Conservation (phyloP, 1,139 yeast species). For the Taphrina sp. region DNA sequence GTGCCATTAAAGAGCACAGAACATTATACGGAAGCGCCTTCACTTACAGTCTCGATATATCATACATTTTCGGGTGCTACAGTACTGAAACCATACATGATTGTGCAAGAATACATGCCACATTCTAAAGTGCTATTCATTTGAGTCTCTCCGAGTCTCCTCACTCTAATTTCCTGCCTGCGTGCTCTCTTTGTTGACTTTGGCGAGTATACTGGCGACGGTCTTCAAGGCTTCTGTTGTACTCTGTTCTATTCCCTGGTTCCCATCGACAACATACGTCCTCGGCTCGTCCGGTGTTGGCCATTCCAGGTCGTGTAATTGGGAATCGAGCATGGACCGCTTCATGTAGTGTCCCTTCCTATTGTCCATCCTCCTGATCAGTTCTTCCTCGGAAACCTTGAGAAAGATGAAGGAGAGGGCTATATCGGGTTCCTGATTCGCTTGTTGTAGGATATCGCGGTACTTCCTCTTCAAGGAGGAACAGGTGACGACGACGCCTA, state of each 20-base stretch:
- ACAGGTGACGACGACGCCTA: slow-evolving; percentile 62
- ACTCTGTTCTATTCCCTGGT: slow-evolving; percentile 9
- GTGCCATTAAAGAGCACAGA: no score
- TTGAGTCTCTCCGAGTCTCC: no score
- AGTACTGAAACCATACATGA: no score
- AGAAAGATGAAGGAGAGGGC: slow-evolving; percentile 63
- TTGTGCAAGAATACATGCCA: no score
- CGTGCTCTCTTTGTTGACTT: slow-evolving; percentile 15
- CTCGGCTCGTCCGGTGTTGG: slow-evolving; percentile 26
- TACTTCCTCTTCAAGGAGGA: slow-evolving; percentile 76
- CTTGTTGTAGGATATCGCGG: slow-evolving; percentile 55
- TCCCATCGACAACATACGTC: slow-evolving; percentile 21
- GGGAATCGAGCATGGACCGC: slow-evolving; percentile 34
- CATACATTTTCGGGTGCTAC: no score
- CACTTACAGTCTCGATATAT: no score
- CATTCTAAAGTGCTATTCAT: no score
- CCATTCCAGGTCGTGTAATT: slow-evolving; percentile 23
- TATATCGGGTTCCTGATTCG: slow-evolving; percentile 42
- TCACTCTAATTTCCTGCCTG: no score
- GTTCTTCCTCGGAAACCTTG: slow-evolving; percentile 61
- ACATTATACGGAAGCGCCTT: no score
- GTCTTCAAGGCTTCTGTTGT: slow-evolving; percentile 13
- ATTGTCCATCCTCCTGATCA: slow-evolving; percentile 57
- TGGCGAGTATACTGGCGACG: slow-evolving; percentile 1
- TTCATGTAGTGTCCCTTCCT: slow-evolving; percentile 78